Conservation (phyloP, 176 grass and related monocot genomes). For the Pharus latifolius region DNA sequence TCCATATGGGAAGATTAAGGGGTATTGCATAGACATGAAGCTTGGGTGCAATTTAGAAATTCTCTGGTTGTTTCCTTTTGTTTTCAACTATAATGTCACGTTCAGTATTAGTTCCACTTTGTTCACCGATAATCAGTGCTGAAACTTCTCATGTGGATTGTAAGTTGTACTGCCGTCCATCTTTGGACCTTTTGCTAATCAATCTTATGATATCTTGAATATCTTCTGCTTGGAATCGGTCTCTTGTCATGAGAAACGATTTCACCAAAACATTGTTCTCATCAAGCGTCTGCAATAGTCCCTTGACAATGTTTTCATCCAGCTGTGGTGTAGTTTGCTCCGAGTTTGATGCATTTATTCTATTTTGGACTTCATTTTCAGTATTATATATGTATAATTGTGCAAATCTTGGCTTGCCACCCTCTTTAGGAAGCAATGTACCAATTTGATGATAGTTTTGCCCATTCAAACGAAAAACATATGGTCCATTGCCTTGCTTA, state of each 20-base stretch:
- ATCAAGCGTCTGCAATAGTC: constrained; percentile 8
- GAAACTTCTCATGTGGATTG: not conserved
- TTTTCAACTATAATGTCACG: constrained; percentile 19
- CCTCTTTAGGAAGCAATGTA: not conserved
- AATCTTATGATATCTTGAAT: not conserved
- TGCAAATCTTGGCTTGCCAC: not conserved
- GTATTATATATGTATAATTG: constrained; percentile 16
- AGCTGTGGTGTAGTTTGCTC: not conserved
- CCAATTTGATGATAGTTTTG: constrained; percentile 25
- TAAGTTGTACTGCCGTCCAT: constrained; percentile 8
- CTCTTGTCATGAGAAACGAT: constrained; percentile 15
- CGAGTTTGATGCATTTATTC: not conserved
- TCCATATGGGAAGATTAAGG: too few relatives aligned
- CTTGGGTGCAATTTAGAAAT: constrained; percentile 13
- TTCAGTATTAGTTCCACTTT: not conserved
- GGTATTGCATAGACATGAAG: constrained; percentile 29
- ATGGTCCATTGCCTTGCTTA: not conserved
- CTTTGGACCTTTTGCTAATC: not conserved
- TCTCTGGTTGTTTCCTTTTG: not conserved
- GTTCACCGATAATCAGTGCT: not conserved
- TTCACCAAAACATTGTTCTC: constrained; percentile 13
- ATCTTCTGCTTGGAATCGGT: not conserved
- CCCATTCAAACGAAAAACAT: not conserved
- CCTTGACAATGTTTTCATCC: not conserved
- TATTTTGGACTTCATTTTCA: constrained; percentile 17